A percentile compares a stretch with the other conserved stretches of the same genome.
Conservation (phyloP, 192 early-diverging fungal genomes). For the Anaeromyces robustus region DNA sequence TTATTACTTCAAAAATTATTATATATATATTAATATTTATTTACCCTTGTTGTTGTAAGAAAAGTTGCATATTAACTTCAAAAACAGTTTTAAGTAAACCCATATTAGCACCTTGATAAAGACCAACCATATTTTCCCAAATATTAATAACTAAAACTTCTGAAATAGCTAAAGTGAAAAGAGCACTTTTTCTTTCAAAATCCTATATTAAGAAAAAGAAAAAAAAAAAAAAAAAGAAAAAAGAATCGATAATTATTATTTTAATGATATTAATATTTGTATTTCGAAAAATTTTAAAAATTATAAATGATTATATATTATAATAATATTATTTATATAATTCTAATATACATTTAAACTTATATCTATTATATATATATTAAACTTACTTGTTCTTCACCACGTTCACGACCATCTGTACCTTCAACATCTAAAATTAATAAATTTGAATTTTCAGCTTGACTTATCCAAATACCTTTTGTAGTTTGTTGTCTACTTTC, state of each 20-base stretch:
- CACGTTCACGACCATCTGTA: slow-evolving; percentile 94
- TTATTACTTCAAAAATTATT: background rate
- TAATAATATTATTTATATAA: too few relatives aligned
- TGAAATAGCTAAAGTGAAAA: slow-evolving; percentile 88
- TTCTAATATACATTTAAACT: too few relatives aligned
- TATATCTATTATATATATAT: too few relatives aligned
- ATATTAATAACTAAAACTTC: slow-evolving; percentile 96
- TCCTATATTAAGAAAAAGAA: too few relatives aligned
- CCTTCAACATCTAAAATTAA: slow-evolving; percentile 98
- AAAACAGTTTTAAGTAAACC: slow-evolving; percentile 94
- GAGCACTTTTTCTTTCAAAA: slow-evolving; percentile 94
- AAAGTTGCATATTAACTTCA: slow-evolving; percentile 96
- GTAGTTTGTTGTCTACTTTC: slow-evolving; percentile 77
- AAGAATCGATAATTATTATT: too few relatives aligned
- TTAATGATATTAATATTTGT: too few relatives aligned
- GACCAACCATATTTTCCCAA: slow-evolving; percentile 94
- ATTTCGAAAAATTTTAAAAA: too few relatives aligned
- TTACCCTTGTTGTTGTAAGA: slow-evolving; percentile 61
- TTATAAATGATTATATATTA: too few relatives aligned
- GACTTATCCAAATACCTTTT: slow-evolving; percentile 92
- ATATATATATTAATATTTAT: background rate
- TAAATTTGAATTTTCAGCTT: slow-evolving; percentile 60
- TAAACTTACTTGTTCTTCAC: slow-evolving; percentile 70
- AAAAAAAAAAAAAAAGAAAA: too few relatives aligned
- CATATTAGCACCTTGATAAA: slow-evolving; percentile 99